These are phyloP conservation scores for Fusarium hostae DNA, from an alignment of 2,329 filamentous ascomycete genomes.

Conservation along the genomic window DNA sequence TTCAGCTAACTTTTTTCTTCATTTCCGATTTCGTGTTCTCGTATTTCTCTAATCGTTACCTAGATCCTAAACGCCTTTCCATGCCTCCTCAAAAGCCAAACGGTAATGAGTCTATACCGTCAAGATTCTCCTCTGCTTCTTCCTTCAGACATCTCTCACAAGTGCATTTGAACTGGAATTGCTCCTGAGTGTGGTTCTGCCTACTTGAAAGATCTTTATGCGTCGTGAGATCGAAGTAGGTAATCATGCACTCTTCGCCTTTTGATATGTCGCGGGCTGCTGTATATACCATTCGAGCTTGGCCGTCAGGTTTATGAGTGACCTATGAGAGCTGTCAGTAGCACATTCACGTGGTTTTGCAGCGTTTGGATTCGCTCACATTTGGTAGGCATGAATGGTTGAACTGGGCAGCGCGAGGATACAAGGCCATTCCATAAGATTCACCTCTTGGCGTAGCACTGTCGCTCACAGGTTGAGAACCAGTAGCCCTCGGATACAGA, in stretches of 20 bases:
- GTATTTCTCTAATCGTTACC: neutral
- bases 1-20: neutral
- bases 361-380: slow-evolving; percentile 21
- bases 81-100: slow-evolving; percentile 11
- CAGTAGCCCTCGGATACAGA: slow-evolving; percentile 41
- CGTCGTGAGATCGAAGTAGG: slow-evolving; percentile 43
- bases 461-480: slow-evolving; percentile 28
- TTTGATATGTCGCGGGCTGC: slow-evolving; percentile 39
- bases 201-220: slow-evolving; percentile 29
- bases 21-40: neutral
- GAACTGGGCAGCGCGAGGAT: slow-evolving; percentile 45
- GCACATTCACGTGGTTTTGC: fast-evolving
- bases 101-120: slow-evolving; percentile 35
- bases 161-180: slow-evolving; percentile 43
- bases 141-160: slow-evolving; percentile 43
- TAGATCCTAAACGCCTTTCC: neutral
- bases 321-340: slow-evolving; percentile 29
- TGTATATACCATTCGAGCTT: slow-evolving; percentile 43
- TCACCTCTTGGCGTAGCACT: slow-evolving; percentile 34
- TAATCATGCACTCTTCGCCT: slow-evolving; percentile 44
- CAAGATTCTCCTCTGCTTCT: slow-evolving; percentile 38
- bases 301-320: slow-evolving; percentile 39
- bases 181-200: slow-evolving; percentile 29
- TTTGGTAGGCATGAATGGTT: slow-evolving; percentile 48
- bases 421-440: slow-evolving; percentile 42